Conservation (phyloP, 108 stramenopile genomes). For the Skeletonema tropicum region DNA sequence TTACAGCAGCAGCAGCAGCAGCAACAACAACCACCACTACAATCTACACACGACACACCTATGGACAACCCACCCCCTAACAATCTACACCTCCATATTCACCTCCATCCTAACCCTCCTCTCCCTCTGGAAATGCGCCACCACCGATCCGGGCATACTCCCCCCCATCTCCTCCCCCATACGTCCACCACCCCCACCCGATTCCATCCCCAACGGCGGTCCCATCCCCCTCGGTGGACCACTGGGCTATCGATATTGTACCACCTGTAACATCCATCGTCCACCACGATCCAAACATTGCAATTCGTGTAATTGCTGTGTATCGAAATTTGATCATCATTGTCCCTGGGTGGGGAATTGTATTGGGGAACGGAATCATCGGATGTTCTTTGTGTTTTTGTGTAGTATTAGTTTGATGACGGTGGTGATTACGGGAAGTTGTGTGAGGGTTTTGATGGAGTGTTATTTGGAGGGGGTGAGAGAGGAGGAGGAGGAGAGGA, state of each 20-base stretch:
- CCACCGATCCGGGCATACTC: constrained; percentile 86
- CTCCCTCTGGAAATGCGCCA: constrained; percentile 73
- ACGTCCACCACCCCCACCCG: constrained; percentile 63
- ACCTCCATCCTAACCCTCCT: constrained; percentile 46
- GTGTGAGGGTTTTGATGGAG: constrained; percentile 55
- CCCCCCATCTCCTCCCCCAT: constrained; percentile 72
- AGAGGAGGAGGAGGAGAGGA: constrained; percentile 7
- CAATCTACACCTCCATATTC: constrained; percentile 46
- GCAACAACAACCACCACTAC: neutral
- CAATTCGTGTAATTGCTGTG: constrained; percentile 93
- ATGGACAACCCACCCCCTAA: constrained; percentile 34
- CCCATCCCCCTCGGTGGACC: constrained; percentile 70
- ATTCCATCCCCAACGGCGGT: constrained; percentile 46
- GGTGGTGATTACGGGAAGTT: constrained; percentile 51
- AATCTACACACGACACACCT: constrained; percentile 8
- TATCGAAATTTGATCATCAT: constrained; percentile 92
- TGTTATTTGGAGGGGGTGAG: constrained; percentile 36
- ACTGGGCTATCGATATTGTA: constrained; percentile 84
- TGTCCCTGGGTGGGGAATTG: constrained; percentile 94
- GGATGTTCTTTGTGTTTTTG: constrained; percentile 85
- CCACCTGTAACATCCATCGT: constrained; percentile 87
- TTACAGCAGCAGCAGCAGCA: no score
- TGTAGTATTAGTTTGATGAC: constrained; percentile 56
- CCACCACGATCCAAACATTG: constrained; percentile 95
- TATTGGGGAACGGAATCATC: constrained; percentile 94